These are phyloP conservation scores for Aphanomyces astaci DNA, from an alignment of 352 stramenopile species.

Conservation along the genomic window DNA sequence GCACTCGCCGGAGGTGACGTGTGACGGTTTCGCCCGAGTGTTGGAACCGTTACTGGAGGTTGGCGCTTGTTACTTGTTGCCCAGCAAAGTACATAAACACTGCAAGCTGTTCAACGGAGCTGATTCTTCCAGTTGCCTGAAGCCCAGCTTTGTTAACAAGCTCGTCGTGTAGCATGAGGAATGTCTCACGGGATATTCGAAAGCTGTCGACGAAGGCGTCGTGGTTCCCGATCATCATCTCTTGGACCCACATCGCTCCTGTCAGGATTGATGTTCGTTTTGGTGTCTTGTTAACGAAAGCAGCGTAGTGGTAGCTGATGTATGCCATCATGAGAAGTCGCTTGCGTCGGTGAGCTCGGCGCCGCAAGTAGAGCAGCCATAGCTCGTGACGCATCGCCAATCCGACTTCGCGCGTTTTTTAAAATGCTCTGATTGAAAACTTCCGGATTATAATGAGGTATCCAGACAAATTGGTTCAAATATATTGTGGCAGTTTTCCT, in stretches of 20 bases:
- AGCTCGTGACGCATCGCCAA: not conserved
- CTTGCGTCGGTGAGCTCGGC: not conserved
- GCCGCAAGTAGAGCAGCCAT: not conserved
- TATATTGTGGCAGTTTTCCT: not conserved
- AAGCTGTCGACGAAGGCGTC: conserved; percentile 3
- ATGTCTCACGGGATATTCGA: not conserved
- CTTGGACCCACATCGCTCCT: not conserved
- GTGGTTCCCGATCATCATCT: not conserved
- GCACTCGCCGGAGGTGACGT: not conserved
- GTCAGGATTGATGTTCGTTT: conserved; percentile 2
- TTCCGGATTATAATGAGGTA: no score
- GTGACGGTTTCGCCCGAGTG: conserved; percentile 3
- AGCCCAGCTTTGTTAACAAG: not conserved
- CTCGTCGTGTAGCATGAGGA: not conserved
- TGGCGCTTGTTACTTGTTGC: not conserved
- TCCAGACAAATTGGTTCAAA: no score
- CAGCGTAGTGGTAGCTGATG: conserved; percentile 6
- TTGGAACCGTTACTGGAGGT: conserved; percentile 5
- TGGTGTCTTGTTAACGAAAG: not conserved
- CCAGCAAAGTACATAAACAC: conserved; percentile 6
- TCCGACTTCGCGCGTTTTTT: no score
- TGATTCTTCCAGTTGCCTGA: not conserved
- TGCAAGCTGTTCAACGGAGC: not conserved
- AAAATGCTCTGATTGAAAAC: no score
- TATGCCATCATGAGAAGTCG: not conserved